Evolutionary conservation across 2,329 filamentous ascomycete species (phyloP), one percentile per base, ranked within the genome.

Genomic region (Sporothrix globosa): DNA sequence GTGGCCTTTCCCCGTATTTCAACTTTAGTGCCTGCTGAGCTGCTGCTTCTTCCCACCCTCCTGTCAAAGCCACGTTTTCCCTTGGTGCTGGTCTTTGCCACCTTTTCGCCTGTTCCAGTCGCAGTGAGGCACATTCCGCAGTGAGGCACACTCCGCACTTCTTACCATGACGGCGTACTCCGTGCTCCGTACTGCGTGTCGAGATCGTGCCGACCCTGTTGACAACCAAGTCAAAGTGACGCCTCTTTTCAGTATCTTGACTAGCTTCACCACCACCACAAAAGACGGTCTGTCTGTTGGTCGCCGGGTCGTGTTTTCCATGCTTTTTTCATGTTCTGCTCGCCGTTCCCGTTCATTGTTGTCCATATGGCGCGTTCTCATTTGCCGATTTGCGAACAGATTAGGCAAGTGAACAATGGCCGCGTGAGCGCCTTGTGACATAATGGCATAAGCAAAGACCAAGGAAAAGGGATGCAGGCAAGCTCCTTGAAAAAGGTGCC

Each of bases 21-120:
- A 10, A 17, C 10, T 19, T 65, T 48, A 48, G 60, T n/a, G 60
- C 41, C 34, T 34, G 34, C 34, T 34, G 34, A 34, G 34, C 34
- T 34, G 34, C 34, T 34, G 34, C 34, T 7, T 34, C 7, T 34
- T 34, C 34, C 7, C 34, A 34, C 34, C 34, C 34, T 34, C 61
- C 61, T 65, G 61, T 65, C 61, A 65, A 65, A 65, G 2, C 61
- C 61, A 65, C 58, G 58, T 63, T 63, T 63, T 61, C 2, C 44
- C 44, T 50, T 39, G 53, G 7, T 56, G 50, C 50, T 53, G 10
- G 17, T 41, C 30, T 54, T 34, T 56, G 56, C 30, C 54, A 3
- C 34, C 27, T 30, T 30, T 30, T 30, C 34, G 34, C 56, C 9
- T 21, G 13, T 4, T n/a, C 24, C 34, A 4, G 3, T 30, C 27